phyloP scores from a whole-genome alignment of 2,329 filamentous ascomycete genomes.

The Trichoderma aggressivum region DNA sequence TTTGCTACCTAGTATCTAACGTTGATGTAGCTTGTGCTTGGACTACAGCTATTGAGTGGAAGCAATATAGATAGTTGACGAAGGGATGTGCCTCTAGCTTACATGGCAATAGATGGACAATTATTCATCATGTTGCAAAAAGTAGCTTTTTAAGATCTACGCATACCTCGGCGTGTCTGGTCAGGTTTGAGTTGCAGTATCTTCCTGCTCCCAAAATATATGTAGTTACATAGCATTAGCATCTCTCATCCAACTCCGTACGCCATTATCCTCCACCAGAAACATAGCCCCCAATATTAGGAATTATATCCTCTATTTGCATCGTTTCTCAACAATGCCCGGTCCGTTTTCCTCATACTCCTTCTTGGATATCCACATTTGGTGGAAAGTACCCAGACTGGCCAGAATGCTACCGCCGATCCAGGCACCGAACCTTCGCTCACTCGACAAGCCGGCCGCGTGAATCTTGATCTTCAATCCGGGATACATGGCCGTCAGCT shows the following conservation, averaged over 20 bases:
- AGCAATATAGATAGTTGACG: background rate
- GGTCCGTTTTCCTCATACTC: slow-evolving; percentile 96
- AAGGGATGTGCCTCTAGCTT: background rate
- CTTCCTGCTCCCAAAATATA: background rate
- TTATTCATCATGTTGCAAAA: background rate
- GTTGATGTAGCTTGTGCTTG: background rate
- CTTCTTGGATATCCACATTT: slow-evolving; percentile 98
- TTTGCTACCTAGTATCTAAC: slow-evolving; percentile 44
- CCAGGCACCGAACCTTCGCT: slow-evolving; percentile 91
- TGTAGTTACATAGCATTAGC: slow-evolving; percentile 21
- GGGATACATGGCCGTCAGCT: slow-evolving; percentile 78
- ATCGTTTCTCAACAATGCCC: slow-evolving; percentile 90
- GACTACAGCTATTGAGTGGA: background rate
- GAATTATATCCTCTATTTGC: slow-evolving; percentile 60
- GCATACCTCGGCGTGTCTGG: background rate
- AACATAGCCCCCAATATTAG: background rate
- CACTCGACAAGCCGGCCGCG: slow-evolving; percentile 78
- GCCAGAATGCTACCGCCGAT: slow-evolving; percentile 94
- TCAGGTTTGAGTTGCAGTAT: background rate
- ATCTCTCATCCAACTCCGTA: slow-evolving; percentile 35
- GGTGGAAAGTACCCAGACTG: slow-evolving; percentile 94
- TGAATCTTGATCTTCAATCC: slow-evolving; percentile 84
- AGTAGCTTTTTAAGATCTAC: background rate
- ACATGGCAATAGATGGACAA: background rate
- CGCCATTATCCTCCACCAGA: slow-evolving; percentile 27